Evolutionary conservation across 78 protist genomes (phyloP).

Genomic region (Protostelium mycophagum): DNA sequence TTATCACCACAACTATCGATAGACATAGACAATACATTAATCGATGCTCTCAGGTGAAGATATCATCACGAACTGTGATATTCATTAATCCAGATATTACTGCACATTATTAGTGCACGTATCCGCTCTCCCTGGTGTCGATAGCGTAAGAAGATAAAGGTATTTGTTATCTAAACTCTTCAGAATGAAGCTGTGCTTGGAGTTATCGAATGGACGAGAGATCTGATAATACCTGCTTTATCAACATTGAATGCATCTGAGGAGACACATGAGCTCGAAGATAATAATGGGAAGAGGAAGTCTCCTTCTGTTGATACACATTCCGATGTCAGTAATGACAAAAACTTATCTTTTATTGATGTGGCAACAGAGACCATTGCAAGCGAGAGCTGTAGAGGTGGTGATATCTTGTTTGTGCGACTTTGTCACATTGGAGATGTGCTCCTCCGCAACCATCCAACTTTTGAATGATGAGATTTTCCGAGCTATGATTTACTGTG

Average conservation of each 20-base stretch:
- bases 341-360: neutral
- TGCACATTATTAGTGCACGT: neutral
- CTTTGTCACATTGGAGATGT: neutral
- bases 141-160: neutral
- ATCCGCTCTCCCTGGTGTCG: neutral
- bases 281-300: neutral
- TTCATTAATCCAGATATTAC: neutral
- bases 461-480: neutral
- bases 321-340: neutral
- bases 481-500: neutral
- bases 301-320: neutral
- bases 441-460: neutral
- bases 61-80: neutral
- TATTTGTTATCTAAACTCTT: neutral
- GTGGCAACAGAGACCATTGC: too few species aligned
- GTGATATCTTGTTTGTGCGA: too few species aligned
- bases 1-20: too few species aligned
- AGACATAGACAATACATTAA: neutral
- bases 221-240: neutral
- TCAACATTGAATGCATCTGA: neutral
- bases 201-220: neutral
- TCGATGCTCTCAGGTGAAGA: neutral
- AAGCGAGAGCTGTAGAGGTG: too few species aligned
- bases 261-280: neutral
- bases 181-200: neutral